A percentile compares a stretch with the other conserved stretches of the same genome.
phyloP scores from a whole-genome alignment of 2,329 filamentous ascomycete genomes.

The Fusarium globosum region DNA sequence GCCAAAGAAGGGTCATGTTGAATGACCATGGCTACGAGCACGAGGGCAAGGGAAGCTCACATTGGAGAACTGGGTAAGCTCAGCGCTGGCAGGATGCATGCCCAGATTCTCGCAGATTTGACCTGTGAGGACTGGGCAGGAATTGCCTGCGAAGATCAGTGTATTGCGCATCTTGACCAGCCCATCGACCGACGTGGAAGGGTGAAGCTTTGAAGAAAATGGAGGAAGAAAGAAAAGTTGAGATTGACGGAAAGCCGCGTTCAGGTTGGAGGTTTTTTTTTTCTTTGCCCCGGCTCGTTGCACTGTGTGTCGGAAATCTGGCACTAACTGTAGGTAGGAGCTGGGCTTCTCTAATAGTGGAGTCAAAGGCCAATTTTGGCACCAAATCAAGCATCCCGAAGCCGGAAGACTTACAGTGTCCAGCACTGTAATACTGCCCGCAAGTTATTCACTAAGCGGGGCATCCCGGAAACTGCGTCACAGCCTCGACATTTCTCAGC shows the following conservation, averaged over 20 bases:
- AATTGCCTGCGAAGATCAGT: constrained; percentile 75
- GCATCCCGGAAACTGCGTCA: constrained; percentile 36
- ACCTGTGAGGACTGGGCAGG: constrained; percentile 71
- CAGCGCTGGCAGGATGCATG: constrained; percentile 71
- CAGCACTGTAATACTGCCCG: constrained; percentile 15
- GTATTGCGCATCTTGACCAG: constrained; percentile 69
- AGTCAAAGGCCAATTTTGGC: neutral
- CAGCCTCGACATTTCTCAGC: constrained; percentile 5
- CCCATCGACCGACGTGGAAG: constrained; percentile 40
- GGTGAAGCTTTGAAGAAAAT: constrained; percentile 40
- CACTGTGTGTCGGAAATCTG: constrained; percentile 10
- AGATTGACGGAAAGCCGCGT: constrained; percentile 36
- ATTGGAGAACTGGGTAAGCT: constrained; percentile 78
- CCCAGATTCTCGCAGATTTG: constrained; percentile 77
- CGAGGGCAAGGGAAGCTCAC: constrained; percentile 57
- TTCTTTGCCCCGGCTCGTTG: constrained; percentile 27
- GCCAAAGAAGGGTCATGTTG: constrained; percentile 13
- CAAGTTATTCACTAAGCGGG: constrained; percentile 34
- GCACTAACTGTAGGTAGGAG: constrained; percentile 1
- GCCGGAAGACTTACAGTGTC: constrained; percentile 19
- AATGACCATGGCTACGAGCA: constrained; percentile 20
- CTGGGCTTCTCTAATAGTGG: constrained; percentile 9
- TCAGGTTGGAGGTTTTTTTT: constrained; percentile 41
- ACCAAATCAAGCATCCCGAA: neutral
- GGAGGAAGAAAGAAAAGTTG: constrained; percentile 35